Evolutionary conservation across 1,284 basidiomycete genomes (phyloP).

Genomic region (Hymenochaete sp.): DNA sequence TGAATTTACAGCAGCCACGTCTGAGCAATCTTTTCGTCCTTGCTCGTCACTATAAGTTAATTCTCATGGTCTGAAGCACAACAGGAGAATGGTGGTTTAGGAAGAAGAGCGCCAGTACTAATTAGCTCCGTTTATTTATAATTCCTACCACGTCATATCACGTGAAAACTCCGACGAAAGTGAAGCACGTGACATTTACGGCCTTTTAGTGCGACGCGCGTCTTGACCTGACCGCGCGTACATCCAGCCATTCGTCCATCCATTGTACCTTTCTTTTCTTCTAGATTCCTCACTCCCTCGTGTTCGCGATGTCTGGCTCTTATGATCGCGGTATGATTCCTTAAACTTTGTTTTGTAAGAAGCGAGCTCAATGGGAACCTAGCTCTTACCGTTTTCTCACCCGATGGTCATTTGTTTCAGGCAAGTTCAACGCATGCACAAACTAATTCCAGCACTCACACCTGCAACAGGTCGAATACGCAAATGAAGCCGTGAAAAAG

Average conservation of each 20-base stretch:
- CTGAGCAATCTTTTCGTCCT: not conserved
- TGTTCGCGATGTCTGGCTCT: slow-evolving; percentile 54
- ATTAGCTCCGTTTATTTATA: too few species aligned
- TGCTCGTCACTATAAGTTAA: too few species aligned
- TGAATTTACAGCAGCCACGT: slow-evolving; percentile 5
- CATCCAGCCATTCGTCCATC: too few species aligned
- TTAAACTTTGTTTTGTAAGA: too few species aligned
- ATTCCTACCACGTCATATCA: too few species aligned
- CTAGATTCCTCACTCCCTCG: slow-evolving; percentile 14
- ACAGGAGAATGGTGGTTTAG: too few species aligned
- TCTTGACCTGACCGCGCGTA: slow-evolving; percentile 24
- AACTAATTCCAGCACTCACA: slow-evolving; percentile 1
- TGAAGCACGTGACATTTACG: slow-evolving; percentile 13
- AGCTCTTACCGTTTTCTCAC: slow-evolving; percentile 93
- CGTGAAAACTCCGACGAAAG: too few species aligned
- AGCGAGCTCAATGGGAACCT: too few species aligned
- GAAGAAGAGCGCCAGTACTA: too few species aligned
- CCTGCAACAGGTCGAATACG: slow-evolving; percentile 84
- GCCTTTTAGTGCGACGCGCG: slow-evolving; percentile 51
- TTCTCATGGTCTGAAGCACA: too few species aligned
- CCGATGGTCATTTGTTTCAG: slow-evolving; percentile 91
- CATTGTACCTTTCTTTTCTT: slow-evolving; percentile 17
- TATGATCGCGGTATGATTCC: slow-evolving; percentile 75
- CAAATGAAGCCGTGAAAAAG: slow-evolving; percentile 91
- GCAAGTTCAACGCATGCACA: slow-evolving; percentile 31